Percentiles rank a stretch among this genome's conserved stretches.
These are phyloP conservation scores for Blastobotrys raffinosifermentans DNA, from an alignment of 1,139 yeast genomes.

Conservation along the genomic window DNA sequence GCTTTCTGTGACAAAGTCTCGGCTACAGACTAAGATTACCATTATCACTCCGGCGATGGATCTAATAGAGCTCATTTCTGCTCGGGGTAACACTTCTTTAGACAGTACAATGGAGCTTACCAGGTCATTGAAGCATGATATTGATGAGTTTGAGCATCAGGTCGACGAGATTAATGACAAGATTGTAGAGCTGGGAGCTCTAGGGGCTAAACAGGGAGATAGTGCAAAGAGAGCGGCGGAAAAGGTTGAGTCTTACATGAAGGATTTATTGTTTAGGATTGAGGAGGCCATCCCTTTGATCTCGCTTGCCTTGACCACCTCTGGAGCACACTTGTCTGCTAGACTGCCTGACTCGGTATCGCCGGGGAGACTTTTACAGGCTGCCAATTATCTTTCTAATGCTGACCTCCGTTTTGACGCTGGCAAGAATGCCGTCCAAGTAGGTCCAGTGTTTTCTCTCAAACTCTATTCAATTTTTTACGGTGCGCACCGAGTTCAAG, in stretches of 20 bases:
- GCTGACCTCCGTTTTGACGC: slow-evolving; percentile 34
- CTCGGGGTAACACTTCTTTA: slow-evolving; percentile 64
- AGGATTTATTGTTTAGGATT: slow-evolving; percentile 45
- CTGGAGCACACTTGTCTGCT: slow-evolving; percentile 59
- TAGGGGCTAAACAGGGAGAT: slow-evolving; percentile 14
- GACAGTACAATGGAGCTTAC: slow-evolving; percentile 54
- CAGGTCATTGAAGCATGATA: slow-evolving; percentile 50
- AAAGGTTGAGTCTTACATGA: slow-evolving; percentile 47
- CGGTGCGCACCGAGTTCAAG: slow-evolving; percentile 45
- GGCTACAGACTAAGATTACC: slow-evolving; percentile 54
- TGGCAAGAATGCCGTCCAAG: slow-evolving; percentile 25
- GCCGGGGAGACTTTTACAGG: slow-evolving; percentile 62
- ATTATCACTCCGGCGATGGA: slow-evolving; percentile 68
- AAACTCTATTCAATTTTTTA: slow-evolving; percentile 62
- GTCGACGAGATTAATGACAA: slow-evolving; percentile 33
- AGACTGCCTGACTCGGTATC: slow-evolving; percentile 50
- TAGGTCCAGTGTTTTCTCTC: slow-evolving; percentile 60
- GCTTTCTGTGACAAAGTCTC: slow-evolving; percentile 40
- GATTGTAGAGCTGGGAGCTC: slow-evolving; percentile 16
- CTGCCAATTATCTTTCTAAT: slow-evolving; percentile 46
- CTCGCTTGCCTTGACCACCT: slow-evolving; percentile 60
- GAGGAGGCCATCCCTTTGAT: slow-evolving; percentile 69
- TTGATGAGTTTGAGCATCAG: slow-evolving; percentile 52
- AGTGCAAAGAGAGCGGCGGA: slow-evolving; percentile 42
- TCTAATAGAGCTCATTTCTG: slow-evolving; percentile 59